Conservation (phyloP, 1,139 yeast species). For the Taphrina confusa region DNA sequence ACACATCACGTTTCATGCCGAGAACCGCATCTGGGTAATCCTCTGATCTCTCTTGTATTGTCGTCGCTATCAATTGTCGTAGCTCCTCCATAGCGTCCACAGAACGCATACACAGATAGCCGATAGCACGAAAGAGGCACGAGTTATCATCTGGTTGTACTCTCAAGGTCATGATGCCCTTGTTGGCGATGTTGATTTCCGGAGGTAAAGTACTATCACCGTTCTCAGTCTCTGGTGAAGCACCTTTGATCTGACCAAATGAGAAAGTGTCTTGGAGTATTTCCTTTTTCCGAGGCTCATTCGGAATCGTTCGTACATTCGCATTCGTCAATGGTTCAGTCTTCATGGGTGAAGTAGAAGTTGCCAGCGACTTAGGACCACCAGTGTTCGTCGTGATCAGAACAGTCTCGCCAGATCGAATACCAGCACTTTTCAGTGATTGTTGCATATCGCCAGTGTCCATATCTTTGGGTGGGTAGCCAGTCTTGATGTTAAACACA, state of each 20-base stretch:
- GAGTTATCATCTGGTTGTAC: conserved; percentile 79
- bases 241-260: neutral
- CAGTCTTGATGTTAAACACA: conserved; percentile 50
- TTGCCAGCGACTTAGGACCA: neutral
- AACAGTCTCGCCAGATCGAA: conserved; percentile 62
- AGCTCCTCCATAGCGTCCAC: conserved; percentile 49
- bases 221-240: neutral
- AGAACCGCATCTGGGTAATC: conserved; percentile 61
- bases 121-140: conserved; percentile 70
- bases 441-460: conserved; percentile 43
- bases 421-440: conserved; percentile 50
- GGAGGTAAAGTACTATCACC: conserved; percentile 10
- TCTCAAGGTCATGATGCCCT: conserved; percentile 53
- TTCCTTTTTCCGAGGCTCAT: conserved; percentile 1
- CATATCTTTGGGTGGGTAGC: conserved; percentile 63
- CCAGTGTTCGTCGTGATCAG: conserved; percentile 45
- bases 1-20: conserved; percentile 56
- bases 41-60: conserved; percentile 52
- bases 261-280: conserved; percentile 1
- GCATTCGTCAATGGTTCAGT: neutral
- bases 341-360: neutral
- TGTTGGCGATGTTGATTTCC: conserved; percentile 4
- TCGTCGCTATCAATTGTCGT: conserved; percentile 53
- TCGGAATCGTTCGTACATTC: neutral
- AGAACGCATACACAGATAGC: conserved; percentile 47